A percentile compares a stretch with the other conserved stretches of the same genome.
Evolutionary conservation across 139 green algal species (phyloP).

Genomic region (Asterochloris sp.): DNA sequence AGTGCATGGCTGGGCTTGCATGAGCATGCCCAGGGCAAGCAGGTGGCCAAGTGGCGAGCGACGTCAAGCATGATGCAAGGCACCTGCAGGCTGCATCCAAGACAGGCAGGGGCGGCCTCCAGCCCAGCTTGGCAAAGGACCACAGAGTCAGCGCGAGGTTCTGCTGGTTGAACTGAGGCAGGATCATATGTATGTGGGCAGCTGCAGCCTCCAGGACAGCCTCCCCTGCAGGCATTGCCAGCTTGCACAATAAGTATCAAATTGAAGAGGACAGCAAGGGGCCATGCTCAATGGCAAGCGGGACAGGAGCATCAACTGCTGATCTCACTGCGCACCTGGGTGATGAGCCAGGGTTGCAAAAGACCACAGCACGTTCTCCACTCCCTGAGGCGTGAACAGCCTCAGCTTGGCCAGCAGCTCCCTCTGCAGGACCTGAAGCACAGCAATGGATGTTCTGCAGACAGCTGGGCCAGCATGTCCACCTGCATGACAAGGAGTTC

Average conservation of each 20-base stretch:
- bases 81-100: constrained; percentile 31
- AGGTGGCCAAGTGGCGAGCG: too few species aligned
- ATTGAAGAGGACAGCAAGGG: not conserved
- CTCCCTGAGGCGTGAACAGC: constrained; percentile 3
- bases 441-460: too few species aligned
- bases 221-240: not conserved
- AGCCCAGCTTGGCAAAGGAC: constrained; percentile 30
- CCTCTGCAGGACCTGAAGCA: not conserved
- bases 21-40: too few species aligned
- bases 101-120: constrained; percentile 21
- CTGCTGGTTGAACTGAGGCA: constrained; percentile 35
- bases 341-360: constrained; percentile 18
- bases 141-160: constrained; percentile 39
- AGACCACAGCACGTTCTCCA: constrained; percentile 17
- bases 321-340: not conserved
- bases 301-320: not conserved
- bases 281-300: not conserved
- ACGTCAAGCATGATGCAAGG: constrained; percentile 4
- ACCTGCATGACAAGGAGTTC: too few species aligned
- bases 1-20: too few species aligned
- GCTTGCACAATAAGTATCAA: not conserved
- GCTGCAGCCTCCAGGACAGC: constrained; percentile 13
- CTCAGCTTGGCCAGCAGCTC: constrained; percentile 18
- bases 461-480: too few species aligned
- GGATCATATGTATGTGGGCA: constrained; percentile 1